These are phyloP conservation scores for Chlorella sp. DNA, from an alignment of 139 green algal species.

Conservation along the genomic window DNA sequence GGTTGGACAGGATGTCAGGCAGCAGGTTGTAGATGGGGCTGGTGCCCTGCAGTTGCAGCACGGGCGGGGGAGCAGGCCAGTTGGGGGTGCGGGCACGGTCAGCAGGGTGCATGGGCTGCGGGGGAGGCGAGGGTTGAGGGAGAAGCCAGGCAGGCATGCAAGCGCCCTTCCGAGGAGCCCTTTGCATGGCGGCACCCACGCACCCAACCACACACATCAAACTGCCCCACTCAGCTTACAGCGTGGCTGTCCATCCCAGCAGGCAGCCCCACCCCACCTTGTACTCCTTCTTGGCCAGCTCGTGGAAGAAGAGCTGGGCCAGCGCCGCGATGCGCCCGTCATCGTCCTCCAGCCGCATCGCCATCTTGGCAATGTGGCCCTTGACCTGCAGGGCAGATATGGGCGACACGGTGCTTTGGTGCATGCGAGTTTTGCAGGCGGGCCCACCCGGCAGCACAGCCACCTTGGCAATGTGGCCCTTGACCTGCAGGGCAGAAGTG, in stretches of 20 bases:
- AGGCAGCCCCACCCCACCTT: constrained; percentile 57
- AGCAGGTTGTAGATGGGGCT: constrained; percentile 95
- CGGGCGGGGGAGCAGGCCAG: neutral
- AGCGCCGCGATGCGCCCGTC: constrained; percentile 63
- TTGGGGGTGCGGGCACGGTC: too few relatives aligned
- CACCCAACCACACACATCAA: neutral
- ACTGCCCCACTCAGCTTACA: too few relatives aligned
- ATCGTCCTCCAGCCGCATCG: constrained; percentile 77
- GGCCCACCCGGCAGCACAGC: neutral
- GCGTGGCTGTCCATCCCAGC: too few relatives aligned
- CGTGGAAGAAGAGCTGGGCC: constrained; percentile 84
- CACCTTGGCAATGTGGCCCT: constrained; percentile 78
- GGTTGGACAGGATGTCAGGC: constrained; percentile 87
- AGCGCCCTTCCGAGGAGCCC: neutral
- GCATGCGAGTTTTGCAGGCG: neutral
- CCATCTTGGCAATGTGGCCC: constrained; percentile 88
- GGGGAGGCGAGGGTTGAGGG: too few relatives aligned
- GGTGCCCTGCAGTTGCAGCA: constrained; percentile 49
- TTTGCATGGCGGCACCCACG: neutral
- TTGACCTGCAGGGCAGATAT: constrained; percentile 52
- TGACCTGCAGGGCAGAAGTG: constrained; percentile 39
- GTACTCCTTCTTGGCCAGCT: constrained; percentile 80
- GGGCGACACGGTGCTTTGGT: neutral
- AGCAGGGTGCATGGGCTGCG: neutral
- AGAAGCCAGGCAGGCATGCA: neutral